Evolutionary conservation across 176 grass and related monocot species (phyloP).

Genomic region (Areca catechu): DNA sequence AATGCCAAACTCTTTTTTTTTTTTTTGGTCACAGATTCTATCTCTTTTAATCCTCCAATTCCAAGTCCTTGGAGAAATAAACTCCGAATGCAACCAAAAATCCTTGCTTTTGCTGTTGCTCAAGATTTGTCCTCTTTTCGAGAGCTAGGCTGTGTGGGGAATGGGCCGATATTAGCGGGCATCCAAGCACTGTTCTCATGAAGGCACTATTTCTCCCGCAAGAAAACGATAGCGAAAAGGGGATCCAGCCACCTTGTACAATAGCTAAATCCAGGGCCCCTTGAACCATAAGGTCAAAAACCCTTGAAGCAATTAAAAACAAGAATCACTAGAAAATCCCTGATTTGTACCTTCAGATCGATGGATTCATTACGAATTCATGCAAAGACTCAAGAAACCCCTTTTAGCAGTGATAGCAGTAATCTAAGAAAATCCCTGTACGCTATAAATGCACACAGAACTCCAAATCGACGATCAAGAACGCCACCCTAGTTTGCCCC

Average conservation of each 20-base stretch:
- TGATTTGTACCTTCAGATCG: not conserved
- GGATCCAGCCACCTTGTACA: slow-evolving; percentile 14
- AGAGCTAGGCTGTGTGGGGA: not conserved
- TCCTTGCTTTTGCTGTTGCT: not conserved
- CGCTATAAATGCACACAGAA: no score
- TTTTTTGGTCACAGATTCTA: no score
- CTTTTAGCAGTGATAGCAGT: not conserved
- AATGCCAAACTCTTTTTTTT: no score
- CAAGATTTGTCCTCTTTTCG: not conserved
- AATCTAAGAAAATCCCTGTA: no score
- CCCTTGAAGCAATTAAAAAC: not conserved
- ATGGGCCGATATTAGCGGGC: slow-evolving; percentile 7
- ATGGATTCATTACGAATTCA: not conserved
- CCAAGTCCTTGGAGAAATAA: not conserved
- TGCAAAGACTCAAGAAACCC: not conserved
- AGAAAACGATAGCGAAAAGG: slow-evolving; percentile 28
- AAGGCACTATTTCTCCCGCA: slow-evolving; percentile 25
- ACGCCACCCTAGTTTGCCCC: not conserved
- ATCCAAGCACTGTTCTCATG: slow-evolving; percentile 34
- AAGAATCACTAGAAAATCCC: not conserved
- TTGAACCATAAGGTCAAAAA: slow-evolving; percentile 3
- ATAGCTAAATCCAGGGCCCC: slow-evolving; percentile 11
- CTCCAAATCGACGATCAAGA: no score
- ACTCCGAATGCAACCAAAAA: not conserved
- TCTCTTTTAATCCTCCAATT: no score